Evolutionary conservation across 2,329 filamentous ascomycete species (phyloP).

Genomic region (Incumbomyces lentus): DNA sequence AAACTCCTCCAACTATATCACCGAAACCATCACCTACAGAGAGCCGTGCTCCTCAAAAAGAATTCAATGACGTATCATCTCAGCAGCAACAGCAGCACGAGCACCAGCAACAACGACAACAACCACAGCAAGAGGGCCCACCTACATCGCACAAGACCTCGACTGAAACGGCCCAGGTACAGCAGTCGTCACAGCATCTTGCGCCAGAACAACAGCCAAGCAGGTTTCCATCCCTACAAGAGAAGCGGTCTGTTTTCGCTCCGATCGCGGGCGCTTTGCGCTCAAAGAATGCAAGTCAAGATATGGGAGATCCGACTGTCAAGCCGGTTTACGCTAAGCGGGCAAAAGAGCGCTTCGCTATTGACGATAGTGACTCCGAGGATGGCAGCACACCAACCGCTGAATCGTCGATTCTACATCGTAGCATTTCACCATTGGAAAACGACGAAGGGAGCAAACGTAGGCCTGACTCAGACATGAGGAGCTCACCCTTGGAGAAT

Average conservation of each 20-base stretch:
- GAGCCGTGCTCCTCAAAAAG: conserved; percentile 26
- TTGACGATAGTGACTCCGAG: conserved; percentile 19
- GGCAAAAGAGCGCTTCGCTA: conserved; percentile 19
- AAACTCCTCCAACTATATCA: conserved; percentile 41
- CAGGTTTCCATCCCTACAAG: conserved; percentile 18
- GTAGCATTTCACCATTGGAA: conserved; percentile 11
- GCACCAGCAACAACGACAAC: no score
- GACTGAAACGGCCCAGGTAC: conserved; percentile 6
- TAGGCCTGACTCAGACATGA: conserved; percentile 58
- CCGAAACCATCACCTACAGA: conserved; percentile 24
- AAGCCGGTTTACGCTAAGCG: conserved; percentile 17
- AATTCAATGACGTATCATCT: conserved; percentile 15
- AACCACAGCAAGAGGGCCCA: conserved; percentile 1
- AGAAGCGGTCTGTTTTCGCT: conserved; percentile 17
- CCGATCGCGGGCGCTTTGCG: conserved; percentile 15
- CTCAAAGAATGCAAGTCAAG: conserved; percentile 11
- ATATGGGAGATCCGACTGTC: conserved; percentile 8
- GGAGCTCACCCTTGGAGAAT: conserved; percentile 49
- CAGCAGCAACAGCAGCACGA: no score
- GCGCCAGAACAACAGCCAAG: conserved; percentile 3
- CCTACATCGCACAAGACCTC: conserved; percentile 7
- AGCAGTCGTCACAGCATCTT: background rate
- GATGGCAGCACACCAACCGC: conserved; percentile 13
- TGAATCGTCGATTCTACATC: conserved; percentile 8
- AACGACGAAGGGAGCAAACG: conserved; percentile 31